Evolutionary conservation across 495 filamentous ascomycete genomes (phyloP), one percentile per base, ranked within the genome.

Genomic region (Tuber magnatum): DNA sequence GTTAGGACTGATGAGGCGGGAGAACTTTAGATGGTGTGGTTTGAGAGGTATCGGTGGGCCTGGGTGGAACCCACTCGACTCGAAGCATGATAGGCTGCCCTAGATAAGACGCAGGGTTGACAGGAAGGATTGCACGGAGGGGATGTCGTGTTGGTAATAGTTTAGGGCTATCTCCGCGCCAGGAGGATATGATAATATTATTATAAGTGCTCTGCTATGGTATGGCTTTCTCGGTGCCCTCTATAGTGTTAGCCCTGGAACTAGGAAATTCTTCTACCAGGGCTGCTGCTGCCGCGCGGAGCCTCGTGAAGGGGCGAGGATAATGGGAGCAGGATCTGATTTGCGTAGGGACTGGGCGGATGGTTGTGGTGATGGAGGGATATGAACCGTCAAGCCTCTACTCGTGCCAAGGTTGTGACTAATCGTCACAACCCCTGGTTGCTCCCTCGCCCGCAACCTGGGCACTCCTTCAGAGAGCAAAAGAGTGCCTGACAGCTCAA

Each of bases 51-150:
- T 39, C 85, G 84, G 79, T 93, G 91, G 74, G 93, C 89, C 51
- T 87, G 81, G 38, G 91, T 85, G 68, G 89, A 86, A 77, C 88
- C 89, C 42, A 95, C 87, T 95, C 91, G 74, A 93, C 93, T 83
- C 92, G n/a, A n/a, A n/a, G n/a, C n/a, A 91, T 88, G 32, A 44
- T 73, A 40, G 39, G 39, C 39, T 18, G 87, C 86, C 9, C 86
- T 83, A 38, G 88, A 84, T 8, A 78, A 7, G 16, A 32, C 88
- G 90, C 28, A 92, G 86, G 35, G 86, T 70, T 5, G 85, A 68
- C 68, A 92, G 87, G 8, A 92, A 72, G 9, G 83, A 84, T 14
- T 89, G n/a, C n/a, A n/a, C 82, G 2, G 39, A 40, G 39, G 39
- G 77, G 20, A 77, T 69, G 80, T 89, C 85, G 43, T 84, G 86